Conservation (phyloP, 208 protist species). For the Leptomonas seymouri region DNA sequence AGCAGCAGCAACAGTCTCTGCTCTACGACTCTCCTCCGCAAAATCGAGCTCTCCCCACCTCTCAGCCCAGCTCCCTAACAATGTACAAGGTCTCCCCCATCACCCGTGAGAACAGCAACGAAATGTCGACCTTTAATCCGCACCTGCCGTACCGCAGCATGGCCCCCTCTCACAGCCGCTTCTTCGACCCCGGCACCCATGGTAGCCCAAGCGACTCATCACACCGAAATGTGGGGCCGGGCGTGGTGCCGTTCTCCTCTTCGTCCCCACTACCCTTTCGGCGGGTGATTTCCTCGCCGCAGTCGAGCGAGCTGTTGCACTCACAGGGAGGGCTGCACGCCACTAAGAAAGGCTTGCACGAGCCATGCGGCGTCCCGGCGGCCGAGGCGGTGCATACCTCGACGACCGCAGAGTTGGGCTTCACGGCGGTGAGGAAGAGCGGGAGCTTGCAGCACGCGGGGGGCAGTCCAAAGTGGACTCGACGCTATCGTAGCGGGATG, state of each 20-base stretch:
- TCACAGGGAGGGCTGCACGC: constrained; percentile 3
- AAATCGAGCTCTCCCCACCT: not conserved
- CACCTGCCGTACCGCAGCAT: constrained; percentile 18
- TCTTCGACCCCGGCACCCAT: constrained; percentile 8
- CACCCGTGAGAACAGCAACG: constrained; percentile 10
- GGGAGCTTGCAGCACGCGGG: not conserved
- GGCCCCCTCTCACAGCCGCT: constrained; percentile 13
- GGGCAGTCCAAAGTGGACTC: not conserved
- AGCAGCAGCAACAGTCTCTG: not conserved
- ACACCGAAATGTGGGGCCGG: constrained; percentile 5
- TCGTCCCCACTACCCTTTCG: not conserved
- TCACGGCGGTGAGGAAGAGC: constrained; percentile 16
- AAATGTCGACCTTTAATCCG: constrained; percentile 7
- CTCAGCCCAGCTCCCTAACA: constrained; percentile 11
- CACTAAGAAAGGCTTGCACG: not conserved
- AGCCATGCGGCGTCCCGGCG: not conserved
- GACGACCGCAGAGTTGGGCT: constrained; percentile 4
- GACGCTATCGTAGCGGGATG: not conserved
- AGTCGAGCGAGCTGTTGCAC: constrained; percentile 4
- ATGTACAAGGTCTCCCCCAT: constrained; percentile 18
- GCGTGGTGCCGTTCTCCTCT: not conserved
- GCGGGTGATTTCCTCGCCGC: constrained; percentile 5
- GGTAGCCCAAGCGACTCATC: not conserved
- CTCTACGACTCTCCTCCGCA: not conserved
- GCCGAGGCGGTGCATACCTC: not conserved